Conservation (phyloP, 2,329 filamentous ascomycete genomes). For the Ophiostoma tasmaniense region DNA sequence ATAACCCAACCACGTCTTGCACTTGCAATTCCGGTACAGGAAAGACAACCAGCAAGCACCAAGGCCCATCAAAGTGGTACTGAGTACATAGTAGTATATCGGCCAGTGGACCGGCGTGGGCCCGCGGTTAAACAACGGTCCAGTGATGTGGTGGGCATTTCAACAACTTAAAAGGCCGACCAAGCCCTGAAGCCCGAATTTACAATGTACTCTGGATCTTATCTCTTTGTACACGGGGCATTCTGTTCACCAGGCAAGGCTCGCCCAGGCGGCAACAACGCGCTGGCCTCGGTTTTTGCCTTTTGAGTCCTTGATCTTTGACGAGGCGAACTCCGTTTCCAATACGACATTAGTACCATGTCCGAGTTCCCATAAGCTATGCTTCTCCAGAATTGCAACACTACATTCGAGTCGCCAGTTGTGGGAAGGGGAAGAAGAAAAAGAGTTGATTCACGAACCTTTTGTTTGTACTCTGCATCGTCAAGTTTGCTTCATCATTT, state of each 20-base stretch:
- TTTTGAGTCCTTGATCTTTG: background rate
- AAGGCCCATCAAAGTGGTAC: too few relatives aligned
- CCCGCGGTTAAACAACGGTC: background rate
- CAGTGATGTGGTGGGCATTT: background rate
- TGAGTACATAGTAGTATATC: too few relatives aligned
- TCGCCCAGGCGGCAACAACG: background rate
- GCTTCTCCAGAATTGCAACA: background rate
- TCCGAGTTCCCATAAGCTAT: background rate
- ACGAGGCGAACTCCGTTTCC: background rate
- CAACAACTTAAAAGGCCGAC: background rate
- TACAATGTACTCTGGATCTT: background rate
- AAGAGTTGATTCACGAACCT: background rate
- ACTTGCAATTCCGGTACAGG: too few relatives aligned
- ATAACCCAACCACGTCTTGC: too few relatives aligned
- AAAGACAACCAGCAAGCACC: too few relatives aligned
- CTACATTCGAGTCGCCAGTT: background rate
- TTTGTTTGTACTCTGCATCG: background rate
- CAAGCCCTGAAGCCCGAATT: background rate
- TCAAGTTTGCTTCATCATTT: background rate
- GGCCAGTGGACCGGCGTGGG: background rate
- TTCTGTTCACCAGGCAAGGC: background rate
- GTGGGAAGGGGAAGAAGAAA: background rate
- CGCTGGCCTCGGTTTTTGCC: background rate
- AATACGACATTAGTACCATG: background rate
- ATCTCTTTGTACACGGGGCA: background rate